These are phyloP conservation scores for Syncephalastrum monosporum DNA, from an alignment of 371 early-diverging fungal species.

Conservation along the genomic window DNA sequence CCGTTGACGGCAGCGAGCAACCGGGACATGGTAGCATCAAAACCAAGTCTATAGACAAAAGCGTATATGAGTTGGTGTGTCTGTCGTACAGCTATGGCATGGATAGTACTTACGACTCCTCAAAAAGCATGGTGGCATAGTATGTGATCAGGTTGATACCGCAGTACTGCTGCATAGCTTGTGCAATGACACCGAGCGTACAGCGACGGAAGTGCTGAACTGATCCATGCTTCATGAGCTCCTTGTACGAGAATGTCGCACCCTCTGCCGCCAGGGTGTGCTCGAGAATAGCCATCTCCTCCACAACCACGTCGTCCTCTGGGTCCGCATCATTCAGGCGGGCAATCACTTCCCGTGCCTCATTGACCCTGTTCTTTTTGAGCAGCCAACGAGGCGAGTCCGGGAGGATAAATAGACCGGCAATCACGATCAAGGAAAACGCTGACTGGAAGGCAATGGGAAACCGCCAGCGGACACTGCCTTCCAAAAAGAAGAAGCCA, in stretches of 20 bases:
- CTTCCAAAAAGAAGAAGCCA: slow-evolving; percentile 34
- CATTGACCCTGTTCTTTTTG: slow-evolving; percentile 36
- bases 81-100: too few species aligned
- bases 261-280: slow-evolving; percentile 34
- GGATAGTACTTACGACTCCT: slow-evolving; percentile 8
- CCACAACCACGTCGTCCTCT: slow-evolving; percentile 27
- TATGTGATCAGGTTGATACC: slow-evolving; percentile 44
- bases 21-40: slow-evolving; percentile 19
- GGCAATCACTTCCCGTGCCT: slow-evolving; percentile 39
- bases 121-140: slow-evolving; percentile 17
- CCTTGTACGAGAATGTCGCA: slow-evolving; percentile 27
- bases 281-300: slow-evolving; percentile 44
- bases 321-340: slow-evolving; percentile 36
- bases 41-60: slow-evolving; percentile 7
- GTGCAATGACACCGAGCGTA: slow-evolving; percentile 40
- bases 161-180: slow-evolving; percentile 45
- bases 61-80: too few species aligned
- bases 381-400: slow-evolving; percentile 62
- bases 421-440: slow-evolving; percentile 44
- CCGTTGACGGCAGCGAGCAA: slow-evolving; percentile 19
- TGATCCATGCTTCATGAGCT: slow-evolving; percentile 37
- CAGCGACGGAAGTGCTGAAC: slow-evolving; percentile 45
- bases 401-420: slow-evolving; percentile 48
- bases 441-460: slow-evolving; percentile 51
- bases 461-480: slow-evolving; percentile 49